Conservation (phyloP, 2,329 filamentous ascomycete genomes). For the Fusarium multiceps region DNA sequence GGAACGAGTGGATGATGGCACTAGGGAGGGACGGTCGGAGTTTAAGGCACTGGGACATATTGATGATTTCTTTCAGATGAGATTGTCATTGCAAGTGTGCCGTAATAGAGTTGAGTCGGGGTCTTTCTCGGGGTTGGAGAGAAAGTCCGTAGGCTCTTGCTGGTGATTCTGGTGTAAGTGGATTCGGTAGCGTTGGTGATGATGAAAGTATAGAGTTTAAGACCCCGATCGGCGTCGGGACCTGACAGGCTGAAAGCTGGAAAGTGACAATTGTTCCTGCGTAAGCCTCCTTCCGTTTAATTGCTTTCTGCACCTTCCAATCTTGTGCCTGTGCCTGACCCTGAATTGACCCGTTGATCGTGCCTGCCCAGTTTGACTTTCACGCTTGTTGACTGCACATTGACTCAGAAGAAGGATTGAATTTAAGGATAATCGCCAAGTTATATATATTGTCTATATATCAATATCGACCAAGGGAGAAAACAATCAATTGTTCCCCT, state of each 20-base stretch:
- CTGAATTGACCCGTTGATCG: neutral
- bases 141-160: neutral
- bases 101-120: neutral
- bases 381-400: neutral
- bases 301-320: slow-evolving; percentile 4
- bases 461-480: neutral
- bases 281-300: slow-evolving; percentile 28
- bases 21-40: slow-evolving; percentile 13
- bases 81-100: neutral
- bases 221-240: neutral
- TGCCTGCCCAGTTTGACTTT: neutral
- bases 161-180: slow-evolving; percentile 2
- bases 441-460: slow-evolving; percentile 8
- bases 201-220: slow-evolving; percentile 7
- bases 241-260: neutral
- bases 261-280: slow-evolving; percentile 29
- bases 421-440: neutral
- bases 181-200: neutral
- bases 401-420: neutral
- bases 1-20: slow-evolving; percentile 6
- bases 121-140: neutral
- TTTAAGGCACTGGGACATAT: slow-evolving; percentile 15
- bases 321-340: slow-evolving; percentile 5
- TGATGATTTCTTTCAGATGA: neutral
- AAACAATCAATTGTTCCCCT: neutral